Base-by-base conservation (phyloP, 2,329 filamentous ascomycete genomes). In the Amauroascus niger region DNA sequence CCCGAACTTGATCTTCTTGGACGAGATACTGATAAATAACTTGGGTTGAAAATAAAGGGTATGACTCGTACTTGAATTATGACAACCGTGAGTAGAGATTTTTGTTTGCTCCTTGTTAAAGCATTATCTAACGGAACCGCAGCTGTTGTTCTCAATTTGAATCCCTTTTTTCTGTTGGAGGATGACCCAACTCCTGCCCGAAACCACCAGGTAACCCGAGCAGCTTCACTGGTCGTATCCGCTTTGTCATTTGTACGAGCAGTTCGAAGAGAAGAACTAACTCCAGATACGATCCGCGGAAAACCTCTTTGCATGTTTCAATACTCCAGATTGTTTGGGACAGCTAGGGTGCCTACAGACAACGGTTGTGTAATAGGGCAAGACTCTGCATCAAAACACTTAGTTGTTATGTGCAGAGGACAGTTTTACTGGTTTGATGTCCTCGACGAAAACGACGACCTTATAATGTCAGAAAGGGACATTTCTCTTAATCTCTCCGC, bases 381-480 rank as follows among this genome's bases (percentile, higher is more conserved):
- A 67, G 90, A 97, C 63, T 87, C 89, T 0, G 81, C 84, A n/a
- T 88, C 91, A 2, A 95, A 89, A 71, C 93, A 98, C 68, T 77
- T 98, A 35, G 86, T 96, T 8, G 88, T 97, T 41, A 79, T 97
- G 71, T 95, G 88, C 65, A 87, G 91, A 59, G 93, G 93, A 1
- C 93, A 98, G 61, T 90, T 97, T 64, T 98, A 98, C 71, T 97
- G 91, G 91, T 98, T 98, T 63, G 93, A 98, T 68, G 90, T 96
- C 1, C 76, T 98, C 16, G 93, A 98, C 62, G 85, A 91, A 61
- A 95, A 95, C 69, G 87, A 87, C 6, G 93, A 98, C 68, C 74
- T 95, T 53, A 95, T 98, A 70, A 97, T 97, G 91, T 90, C 85
- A 0, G 93, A 97, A 69, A 91, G 88, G 67, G 93, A 98, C 63